These are phyloP conservation scores for Gymnopilus dilepis DNA, from an alignment of 768 basidiomycete genomes.

Conservation along the genomic window DNA sequence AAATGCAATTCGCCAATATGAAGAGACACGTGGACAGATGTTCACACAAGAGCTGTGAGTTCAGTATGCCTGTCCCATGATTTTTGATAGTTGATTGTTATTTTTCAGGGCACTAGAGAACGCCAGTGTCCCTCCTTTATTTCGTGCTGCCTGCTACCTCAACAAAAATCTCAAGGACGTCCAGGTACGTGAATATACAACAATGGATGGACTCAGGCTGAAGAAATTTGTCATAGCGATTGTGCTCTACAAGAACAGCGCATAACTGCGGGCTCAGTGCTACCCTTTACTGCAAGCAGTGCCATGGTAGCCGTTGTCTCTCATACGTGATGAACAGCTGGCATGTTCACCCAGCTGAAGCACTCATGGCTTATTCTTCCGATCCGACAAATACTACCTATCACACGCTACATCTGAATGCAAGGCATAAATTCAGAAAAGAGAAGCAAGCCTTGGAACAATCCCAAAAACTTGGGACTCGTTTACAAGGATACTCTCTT, in stretches of 20 bases:
- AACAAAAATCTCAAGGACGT: conserved; percentile 22
- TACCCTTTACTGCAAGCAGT: conserved; percentile 43
- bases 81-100: background rate
- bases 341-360: conserved; percentile 46
- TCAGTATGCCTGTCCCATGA: background rate
- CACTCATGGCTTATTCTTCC: conserved; percentile 33
- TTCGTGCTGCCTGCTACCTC: conserved; percentile 37
- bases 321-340: conserved; percentile 37
- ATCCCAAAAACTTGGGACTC: conserved; percentile 37
- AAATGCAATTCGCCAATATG: conserved; percentile 13
- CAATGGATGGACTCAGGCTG: no score
- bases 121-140: conserved; percentile 22
- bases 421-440: conserved; percentile 24
- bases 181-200: background rate
- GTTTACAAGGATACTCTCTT: conserved; percentile 38
- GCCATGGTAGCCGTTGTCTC: conserved; percentile 46
- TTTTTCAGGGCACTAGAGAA: conserved; percentile 6
- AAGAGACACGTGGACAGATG: background rate
- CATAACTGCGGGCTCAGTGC: conserved; percentile 21
- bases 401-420: conserved; percentile 38
- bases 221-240: background rate
- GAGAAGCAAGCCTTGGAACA: conserved; percentile 20
- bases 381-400: conserved; percentile 34
- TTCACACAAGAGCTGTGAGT: conserved; percentile 20
- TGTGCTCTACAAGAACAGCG: background rate